phyloP scores from a whole-genome alignment of 371 early-diverging fungal species.

The Dinochytrium kinnereticum region DNA sequence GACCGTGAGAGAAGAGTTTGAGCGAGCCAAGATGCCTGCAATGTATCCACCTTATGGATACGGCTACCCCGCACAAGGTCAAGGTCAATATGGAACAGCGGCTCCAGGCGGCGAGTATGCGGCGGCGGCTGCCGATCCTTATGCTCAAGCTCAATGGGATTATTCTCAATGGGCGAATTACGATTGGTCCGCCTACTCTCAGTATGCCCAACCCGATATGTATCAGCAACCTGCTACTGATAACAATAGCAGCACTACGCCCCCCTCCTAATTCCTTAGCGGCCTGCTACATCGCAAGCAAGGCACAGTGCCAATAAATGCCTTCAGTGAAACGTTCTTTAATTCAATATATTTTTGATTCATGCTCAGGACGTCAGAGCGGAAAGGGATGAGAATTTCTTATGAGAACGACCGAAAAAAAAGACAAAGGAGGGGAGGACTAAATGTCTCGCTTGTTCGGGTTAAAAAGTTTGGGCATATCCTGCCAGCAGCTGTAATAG shows the following conservation, averaged over 20 bases:
- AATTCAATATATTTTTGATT: no score
- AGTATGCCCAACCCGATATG: not conserved
- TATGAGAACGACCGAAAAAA: not conserved
- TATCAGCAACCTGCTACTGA: not conserved
- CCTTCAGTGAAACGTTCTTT: no score
- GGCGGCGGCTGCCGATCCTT: slow-evolving; percentile 7
- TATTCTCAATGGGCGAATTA: slow-evolving; percentile 1
- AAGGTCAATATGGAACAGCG: not conserved
- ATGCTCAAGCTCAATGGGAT: not conserved
- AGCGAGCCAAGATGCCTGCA: slow-evolving; percentile 53
- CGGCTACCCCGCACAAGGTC: not conserved
- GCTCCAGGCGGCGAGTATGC: not conserved
- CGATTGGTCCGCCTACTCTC: slow-evolving; percentile 13
- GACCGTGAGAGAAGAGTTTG: slow-evolving; percentile 76
- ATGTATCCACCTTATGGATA: not conserved
- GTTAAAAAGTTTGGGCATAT: slow-evolving; percentile 40
- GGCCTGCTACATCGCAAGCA: no score
- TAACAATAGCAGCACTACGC: not conserved
- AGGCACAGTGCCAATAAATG: no score
- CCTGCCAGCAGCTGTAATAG: slow-evolving; percentile 53
- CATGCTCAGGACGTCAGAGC: no score
- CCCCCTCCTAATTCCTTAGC: no score
- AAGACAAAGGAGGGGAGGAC: not conserved
- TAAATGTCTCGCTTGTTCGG: slow-evolving; percentile 13
- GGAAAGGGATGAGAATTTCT: no score